Evolutionary conservation across 176 grass and related monocot species (phyloP).

Genomic region (Musa acuminata): DNA sequence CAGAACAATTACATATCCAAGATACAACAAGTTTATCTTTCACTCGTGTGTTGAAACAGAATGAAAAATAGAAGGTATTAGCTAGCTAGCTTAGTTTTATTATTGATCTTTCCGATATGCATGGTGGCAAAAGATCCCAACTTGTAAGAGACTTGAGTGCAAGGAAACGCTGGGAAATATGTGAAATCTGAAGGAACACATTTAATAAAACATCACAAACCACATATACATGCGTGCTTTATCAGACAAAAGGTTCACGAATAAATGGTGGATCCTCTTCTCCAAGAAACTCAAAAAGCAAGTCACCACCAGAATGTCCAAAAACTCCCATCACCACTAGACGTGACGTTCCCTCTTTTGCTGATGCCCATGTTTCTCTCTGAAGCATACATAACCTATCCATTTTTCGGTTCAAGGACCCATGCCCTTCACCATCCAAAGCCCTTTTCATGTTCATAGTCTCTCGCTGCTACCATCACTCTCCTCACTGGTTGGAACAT

Average conservation of each 20-base stretch:
- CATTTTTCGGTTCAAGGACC: background rate
- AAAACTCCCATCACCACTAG: constrained; percentile 40
- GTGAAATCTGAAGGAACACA: constrained; percentile 21
- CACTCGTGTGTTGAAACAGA: too few relatives aligned
- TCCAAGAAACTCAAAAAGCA: constrained; percentile 40
- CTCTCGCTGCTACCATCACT: constrained; percentile 35
- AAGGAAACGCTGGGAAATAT: constrained; percentile 30
- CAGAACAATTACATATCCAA: too few relatives aligned
- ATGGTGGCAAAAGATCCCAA: constrained; percentile 41
- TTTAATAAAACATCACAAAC: background rate
- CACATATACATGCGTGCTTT: constrained; percentile 16
- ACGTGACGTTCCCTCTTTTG: constrained; percentile 32
- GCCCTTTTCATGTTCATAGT: constrained; percentile 28
- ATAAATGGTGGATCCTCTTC: constrained; percentile 33
- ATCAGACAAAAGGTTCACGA: constrained; percentile 40
- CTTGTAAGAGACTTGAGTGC: constrained; percentile 38
- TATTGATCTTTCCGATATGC: too few relatives aligned
- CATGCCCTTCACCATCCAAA: background rate
- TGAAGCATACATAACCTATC: background rate
- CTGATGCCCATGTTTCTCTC: constrained; percentile 10
- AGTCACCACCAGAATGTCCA: too few relatives aligned
- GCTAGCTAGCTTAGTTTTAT: too few relatives aligned
- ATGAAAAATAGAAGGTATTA: too few relatives aligned
- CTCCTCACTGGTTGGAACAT: constrained; percentile 17
- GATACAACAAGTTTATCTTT: too few relatives aligned